Evolutionary conservation across 2,329 filamentous ascomycete species (phyloP).

Genomic region (Epichloe amarillans): DNA sequence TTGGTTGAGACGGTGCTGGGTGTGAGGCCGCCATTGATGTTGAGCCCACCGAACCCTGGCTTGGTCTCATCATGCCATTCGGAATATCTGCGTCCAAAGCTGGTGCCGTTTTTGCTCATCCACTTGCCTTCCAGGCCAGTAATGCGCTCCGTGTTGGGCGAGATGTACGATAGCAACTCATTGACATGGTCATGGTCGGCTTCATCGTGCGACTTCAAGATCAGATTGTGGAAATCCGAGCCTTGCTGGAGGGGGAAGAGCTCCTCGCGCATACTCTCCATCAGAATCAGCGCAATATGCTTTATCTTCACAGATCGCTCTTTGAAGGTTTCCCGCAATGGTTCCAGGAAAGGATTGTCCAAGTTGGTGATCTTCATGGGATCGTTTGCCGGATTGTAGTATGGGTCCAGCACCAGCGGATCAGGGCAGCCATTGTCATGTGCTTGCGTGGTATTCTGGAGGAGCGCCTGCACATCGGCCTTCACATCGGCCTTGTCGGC

Average conservation of each 20-base stretch:
- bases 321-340: slow-evolving; percentile 13
- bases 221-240: slow-evolving; percentile 22
- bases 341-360: slow-evolving; percentile 17
- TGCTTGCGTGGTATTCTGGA: neutral
- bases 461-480: neutral
- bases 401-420: slow-evolving; percentile 3
- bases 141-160: slow-evolving; percentile 12
- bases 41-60: slow-evolving; percentile 25
- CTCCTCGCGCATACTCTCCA: slow-evolving; percentile 32
- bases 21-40: slow-evolving; percentile 25
- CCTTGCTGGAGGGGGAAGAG: slow-evolving; percentile 29
- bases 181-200: slow-evolving; percentile 11
- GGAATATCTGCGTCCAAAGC: neutral
- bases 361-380: slow-evolving; percentile 28
- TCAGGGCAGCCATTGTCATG: slow-evolving; percentile 1
- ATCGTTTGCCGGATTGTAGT: slow-evolving; percentile 22
- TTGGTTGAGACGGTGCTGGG: slow-evolving; percentile 30
- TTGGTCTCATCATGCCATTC: slow-evolving; percentile 9
- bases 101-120: slow-evolving; percentile 6
- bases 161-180: slow-evolving; percentile 12
- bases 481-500: slow-evolving; percentile 11
- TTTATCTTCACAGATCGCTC: slow-evolving; percentile 23
- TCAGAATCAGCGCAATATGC: slow-evolving; percentile 27
- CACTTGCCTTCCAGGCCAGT: slow-evolving; percentile 11
- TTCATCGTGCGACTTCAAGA: slow-evolving; percentile 20